Base-by-base conservation (phyloP, 2,329 filamentous ascomycete genomes). In the Sarocladiaceae sp. region DNA sequence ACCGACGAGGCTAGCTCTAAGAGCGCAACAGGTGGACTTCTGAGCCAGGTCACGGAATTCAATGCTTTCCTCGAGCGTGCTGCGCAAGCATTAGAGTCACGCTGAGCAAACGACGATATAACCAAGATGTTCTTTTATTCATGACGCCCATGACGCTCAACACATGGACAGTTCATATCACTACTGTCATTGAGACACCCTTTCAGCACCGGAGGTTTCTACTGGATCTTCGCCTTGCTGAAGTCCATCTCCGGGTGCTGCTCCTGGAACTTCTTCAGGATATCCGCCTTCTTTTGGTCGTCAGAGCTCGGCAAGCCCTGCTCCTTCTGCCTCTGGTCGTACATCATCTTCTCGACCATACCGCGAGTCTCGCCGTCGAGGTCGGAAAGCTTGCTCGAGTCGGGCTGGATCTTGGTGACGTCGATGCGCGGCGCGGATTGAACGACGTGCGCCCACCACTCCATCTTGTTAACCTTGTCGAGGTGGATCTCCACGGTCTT, bases 331-430 rank as follows among this genome's bases (percentile, higher is more conserved):
- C 88, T 80, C 78, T 99, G 94, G 75, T 99, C 94, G 64, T 82
- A 99, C 94, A 99, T 99, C 94, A 99, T 99, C 83, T 99, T 99
- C 83, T 99, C 94, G 40, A 99, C 94, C 93, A 99, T 97, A 54
- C 85, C 82, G 58, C 94, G 82, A 51, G 94, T 99, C 78, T 96
- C 88, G 55, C 94, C 94, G 66, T 97, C 93, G 59, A 99, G 76
- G 69, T 99, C 94, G 53, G 88, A 86, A 64, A 99, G 78, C 70
- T 91, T 96, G 66, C 87, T 92, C 67, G 87, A 92, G 73, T 97
- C 94, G 20, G 94, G 94, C 66, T 86, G 83, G 71, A 99, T 97
- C 77, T 96, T 97, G 62, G 86, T 86, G 31, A 95, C 90, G 73
- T 99, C 94, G 71, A 99, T 96, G 72, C 87, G 88, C 57, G 94